A percentile compares a stretch with the other conserved stretches of the same genome.
These are phyloP conservation scores for Cyclostephanos invisitatus DNA, from an alignment of 108 stramenopile genomes.

Conservation along the genomic window DNA sequence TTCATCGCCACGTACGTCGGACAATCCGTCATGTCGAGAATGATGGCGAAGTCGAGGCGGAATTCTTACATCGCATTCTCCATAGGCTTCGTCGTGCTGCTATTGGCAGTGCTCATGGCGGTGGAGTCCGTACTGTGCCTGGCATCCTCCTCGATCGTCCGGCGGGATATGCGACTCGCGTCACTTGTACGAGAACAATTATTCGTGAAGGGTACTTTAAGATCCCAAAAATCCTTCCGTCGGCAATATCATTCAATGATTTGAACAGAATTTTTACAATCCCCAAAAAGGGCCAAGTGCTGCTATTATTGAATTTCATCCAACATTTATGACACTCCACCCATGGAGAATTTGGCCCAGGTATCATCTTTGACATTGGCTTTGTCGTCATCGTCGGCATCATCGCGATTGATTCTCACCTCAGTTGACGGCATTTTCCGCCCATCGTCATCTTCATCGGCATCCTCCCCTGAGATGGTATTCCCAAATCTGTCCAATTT, in stretches of 20 bases:
- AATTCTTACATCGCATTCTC: conserved; percentile 92
- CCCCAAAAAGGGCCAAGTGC: background rate
- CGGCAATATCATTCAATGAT: too few relatives aligned
- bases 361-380: background rate
- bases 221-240: too few relatives aligned
- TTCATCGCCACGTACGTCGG: conserved; percentile 81
- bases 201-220: too few relatives aligned
- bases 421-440: background rate
- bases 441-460: background rate
- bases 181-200: background rate
- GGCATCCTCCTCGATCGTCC: conserved; percentile 17
- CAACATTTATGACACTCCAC: background rate
- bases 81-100: conserved; percentile 62
- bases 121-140: conserved; percentile 39
- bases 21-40: conserved; percentile 71
- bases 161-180: conserved; percentile 1
- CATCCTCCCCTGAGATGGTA: conserved; percentile 5
- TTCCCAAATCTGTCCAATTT: conserved; percentile 42
- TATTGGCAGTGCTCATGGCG: conserved; percentile 33
- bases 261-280: background rate
- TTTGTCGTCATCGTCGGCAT: background rate
- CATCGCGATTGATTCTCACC: background rate
- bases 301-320: background rate
- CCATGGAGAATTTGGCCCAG: conserved; percentile 1
- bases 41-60: conserved; percentile 75